A percentile compares a stretch with the other conserved stretches of the same genome.
phyloP scores from a whole-genome alignment of 768 basidiomycete genomes.

The Russula sp. region DNA sequence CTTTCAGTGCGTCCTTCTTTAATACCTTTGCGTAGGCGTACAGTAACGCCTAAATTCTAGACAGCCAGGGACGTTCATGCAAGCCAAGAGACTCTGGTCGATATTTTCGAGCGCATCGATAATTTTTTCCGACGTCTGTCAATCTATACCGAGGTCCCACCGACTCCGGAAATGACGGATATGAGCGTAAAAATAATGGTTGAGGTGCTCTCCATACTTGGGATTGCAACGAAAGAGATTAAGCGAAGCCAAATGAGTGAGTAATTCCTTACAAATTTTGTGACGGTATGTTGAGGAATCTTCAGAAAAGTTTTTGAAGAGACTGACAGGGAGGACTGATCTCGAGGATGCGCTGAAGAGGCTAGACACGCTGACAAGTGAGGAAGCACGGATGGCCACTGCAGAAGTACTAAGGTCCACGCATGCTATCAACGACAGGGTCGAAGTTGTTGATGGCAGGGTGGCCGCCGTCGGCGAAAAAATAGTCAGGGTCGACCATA shows the following conservation, averaged over 20 bases:
- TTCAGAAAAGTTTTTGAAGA: not conserved
- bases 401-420: not conserved
- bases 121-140: not conserved
- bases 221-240: not conserved
- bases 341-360: not conserved
- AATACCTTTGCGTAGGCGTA: not conserved
- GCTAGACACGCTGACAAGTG: not conserved
- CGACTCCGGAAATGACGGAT: not conserved
- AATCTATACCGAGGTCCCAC: not conserved
- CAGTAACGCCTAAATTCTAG: not conserved
- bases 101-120: not conserved
- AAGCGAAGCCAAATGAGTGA: not conserved
- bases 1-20: not conserved
- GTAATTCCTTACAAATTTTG: not conserved
- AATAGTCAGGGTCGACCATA: not conserved
- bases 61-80: not conserved
- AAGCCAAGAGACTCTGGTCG: not conserved
- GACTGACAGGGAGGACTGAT: not conserved
- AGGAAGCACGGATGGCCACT: not conserved
- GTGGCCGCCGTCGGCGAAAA: not conserved
- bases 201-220: not conserved
- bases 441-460: not conserved
- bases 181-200: not conserved
- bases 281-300: not conserved
- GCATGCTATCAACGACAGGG: not conserved